Base-by-base conservation (phyloP, 768 basidiomycete species). In the Nidula microcarpa region DNA sequence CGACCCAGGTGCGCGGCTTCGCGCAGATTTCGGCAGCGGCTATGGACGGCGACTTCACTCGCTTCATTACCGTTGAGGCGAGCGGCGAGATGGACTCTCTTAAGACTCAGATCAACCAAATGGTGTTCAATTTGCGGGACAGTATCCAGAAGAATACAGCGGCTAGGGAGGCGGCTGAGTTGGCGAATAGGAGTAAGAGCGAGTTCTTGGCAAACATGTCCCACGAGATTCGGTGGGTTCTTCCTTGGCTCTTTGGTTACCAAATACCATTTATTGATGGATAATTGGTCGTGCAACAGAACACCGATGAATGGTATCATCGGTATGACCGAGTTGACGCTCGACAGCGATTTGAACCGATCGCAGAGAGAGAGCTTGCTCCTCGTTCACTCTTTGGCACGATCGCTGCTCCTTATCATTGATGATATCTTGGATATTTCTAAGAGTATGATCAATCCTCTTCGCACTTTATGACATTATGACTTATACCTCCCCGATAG, bases 281-380 rank as follows among this genome's bases (percentile, higher is more conserved):
- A 55, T 53, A 47, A 53, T 62, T 62, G 23, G 23, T 23, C 23
- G 23, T 23, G 23, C 23, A 3, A 23, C 23, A 94, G 96, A 67
- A 98, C 97, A 18, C 97, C 97, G 0, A 99, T 98, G 96, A 99
- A 98, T 65, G 96, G 97, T 64, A 99, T 99, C 68, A 98, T 99
- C 60, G 96, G 96, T n/a, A 94, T 99, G 94, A 99, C 96, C 23
- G 94, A 96, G 69, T 73, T 99, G 53, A 98, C 97, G 8, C 84
- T 99, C 17, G 97, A 99, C 64, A 94, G 90, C 43, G 97, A 99
- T 66, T 72, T 99, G 59, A 97, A 94, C 55, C 74, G 96, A 57
- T 90, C 91, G 37, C 97, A 98, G 69, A 77, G 96, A 55, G 97
- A 98, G 75, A 97, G 94, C 67, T 74, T 99, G 67, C 78, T 97